phyloP scores from a whole-genome alignment of 164 flowering plant species.

The Houttuynia cordata region DNA sequence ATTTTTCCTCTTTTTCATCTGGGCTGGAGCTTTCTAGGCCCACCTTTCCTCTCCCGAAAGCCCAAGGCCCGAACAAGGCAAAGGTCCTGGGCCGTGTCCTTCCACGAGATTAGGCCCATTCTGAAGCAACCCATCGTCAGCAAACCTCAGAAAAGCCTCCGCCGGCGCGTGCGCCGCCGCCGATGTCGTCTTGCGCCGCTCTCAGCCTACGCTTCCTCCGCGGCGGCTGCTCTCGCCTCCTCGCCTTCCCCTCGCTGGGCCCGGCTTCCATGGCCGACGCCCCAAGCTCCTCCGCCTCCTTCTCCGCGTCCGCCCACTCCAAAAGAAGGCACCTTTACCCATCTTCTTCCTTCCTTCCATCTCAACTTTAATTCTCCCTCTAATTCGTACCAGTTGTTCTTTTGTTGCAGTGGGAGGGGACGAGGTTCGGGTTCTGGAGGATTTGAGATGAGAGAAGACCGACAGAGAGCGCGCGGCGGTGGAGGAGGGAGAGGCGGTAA shows the following conservation, averaged over 20 bases:
- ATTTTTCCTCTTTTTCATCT: no score
- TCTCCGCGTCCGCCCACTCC: neutral
- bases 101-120: no score
- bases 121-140: no score
- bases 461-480: conserved; percentile 24
- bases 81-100: no score
- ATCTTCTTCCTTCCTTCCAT: neutral
- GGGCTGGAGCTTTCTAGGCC: no score
- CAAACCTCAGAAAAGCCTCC: no score
- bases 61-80: no score
- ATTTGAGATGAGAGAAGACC: conserved; percentile 12
- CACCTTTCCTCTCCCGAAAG: no score
- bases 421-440: conserved; percentile 11
- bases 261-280: neutral
- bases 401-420: conserved; percentile 15
- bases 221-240: neutral
- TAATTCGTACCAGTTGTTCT: neutral
- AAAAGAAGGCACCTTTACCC: neutral
- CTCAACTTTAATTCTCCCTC: neutral
- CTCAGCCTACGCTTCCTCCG: neutral
- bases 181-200: neutral
- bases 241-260: no score
- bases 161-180: no score
- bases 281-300: neutral
- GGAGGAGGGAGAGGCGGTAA: conserved; percentile 14